Evolutionary conservation across 2,329 filamentous ascomycete species (phyloP).

Genomic region (Pestalotiopsis sp.): DNA sequence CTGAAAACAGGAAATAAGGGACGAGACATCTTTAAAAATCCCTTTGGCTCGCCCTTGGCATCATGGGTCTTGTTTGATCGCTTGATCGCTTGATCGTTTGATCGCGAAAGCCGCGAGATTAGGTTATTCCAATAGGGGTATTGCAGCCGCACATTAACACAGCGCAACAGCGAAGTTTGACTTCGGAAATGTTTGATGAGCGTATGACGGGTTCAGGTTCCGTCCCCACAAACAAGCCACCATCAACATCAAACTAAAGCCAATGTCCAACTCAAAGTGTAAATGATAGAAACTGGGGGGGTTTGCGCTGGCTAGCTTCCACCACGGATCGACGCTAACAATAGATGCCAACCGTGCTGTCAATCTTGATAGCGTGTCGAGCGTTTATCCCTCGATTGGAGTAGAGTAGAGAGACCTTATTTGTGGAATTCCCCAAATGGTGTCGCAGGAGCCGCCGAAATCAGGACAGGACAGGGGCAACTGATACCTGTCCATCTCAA

Average conservation of each 20-base stretch:
- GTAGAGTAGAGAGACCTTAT: neutral
- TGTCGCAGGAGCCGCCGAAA: neutral
- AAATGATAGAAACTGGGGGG: slow-evolving; percentile 1
- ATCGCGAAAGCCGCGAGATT: neutral
- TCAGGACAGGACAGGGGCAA: neutral
- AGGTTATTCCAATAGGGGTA: neutral
- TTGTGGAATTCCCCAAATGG: neutral
- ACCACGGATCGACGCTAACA: slow-evolving; percentile 16
- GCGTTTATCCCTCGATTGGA: neutral
- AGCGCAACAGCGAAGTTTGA: neutral
- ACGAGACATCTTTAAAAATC: neutral
- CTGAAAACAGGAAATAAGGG: neutral
- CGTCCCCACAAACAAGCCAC: neutral
- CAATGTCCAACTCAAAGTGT: neutral
- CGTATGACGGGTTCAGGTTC: neutral
- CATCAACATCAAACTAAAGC: slow-evolving; percentile 8
- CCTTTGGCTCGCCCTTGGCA: neutral
- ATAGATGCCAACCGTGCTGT: slow-evolving; percentile 15
- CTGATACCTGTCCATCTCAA: neutral
- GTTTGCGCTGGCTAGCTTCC: slow-evolving; percentile 3
- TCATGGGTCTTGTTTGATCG: neutral
- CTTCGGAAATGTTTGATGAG: neutral
- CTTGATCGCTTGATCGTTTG: neutral
- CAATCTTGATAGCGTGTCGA: slow-evolving; percentile 13
- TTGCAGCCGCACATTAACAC: neutral